Evolutionary conservation across 495 filamentous ascomycete genomes (phyloP), one percentile per base, ranked within the genome.

Genomic region (Letharia lupina): DNA sequence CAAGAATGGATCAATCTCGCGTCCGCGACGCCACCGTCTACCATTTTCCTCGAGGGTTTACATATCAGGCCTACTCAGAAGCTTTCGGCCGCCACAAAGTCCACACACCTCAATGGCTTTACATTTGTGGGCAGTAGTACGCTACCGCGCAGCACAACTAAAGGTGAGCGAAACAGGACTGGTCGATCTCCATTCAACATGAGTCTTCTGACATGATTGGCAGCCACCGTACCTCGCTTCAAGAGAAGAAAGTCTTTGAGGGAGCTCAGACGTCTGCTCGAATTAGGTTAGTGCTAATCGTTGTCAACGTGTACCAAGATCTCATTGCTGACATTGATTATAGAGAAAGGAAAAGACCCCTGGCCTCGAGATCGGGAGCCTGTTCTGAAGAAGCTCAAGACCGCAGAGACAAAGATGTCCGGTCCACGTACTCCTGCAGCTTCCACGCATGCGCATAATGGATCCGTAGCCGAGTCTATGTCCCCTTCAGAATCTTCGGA

Each of bases 221-320:
- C 58, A 71, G 75, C 74, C 28, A 72, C 70, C 13, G 56, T 81
- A 39, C 77, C 79, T 11, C 65, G 66, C 39, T 78, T 79, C 65
- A 72, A 71, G 20, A 71, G 72, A n/a, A 74, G 78, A 57, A 76
- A 74, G 67, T 82, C 79, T 23, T 67, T 74, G 45, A 79, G 78
- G 52, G 79, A 80, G 42, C 64, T 78, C n/a, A 72, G 75, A 63
- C 73, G 69, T 64, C 64, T 76, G 12, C 65, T 73, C 8, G 62
- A 70, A 33, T 42, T 64, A 28, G 70, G 70, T 71, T 2, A 54
- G 60, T 65, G 20, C 33, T 31, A n/a, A 41, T 16, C 11, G 3
- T 12, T 37, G 12, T 48, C 56, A 64, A 41, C 23, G 39, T 23
- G 1, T n/a, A 10, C 35, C 16, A 56, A 31, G 18, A 23, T 56